These are phyloP conservation scores for Coemansia sp. DNA, from an alignment of 192 early-diverging fungal species.

Conservation along the genomic window DNA sequence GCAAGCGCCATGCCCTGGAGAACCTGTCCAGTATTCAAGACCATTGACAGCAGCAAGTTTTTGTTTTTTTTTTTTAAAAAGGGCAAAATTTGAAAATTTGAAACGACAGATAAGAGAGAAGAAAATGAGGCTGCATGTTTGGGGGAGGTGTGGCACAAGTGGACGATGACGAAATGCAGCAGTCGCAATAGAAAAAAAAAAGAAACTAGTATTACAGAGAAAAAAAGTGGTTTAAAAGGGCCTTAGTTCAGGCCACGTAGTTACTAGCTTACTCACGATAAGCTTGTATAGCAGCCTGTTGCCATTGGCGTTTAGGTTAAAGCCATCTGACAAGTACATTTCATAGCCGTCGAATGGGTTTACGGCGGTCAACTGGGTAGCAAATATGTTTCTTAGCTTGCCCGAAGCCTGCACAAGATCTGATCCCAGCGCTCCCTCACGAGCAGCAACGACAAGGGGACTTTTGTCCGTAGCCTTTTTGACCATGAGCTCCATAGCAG, in stretches of 20 bases:
- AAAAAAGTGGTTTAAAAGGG: neutral
- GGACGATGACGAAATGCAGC: too few species aligned
- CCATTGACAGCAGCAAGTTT: conserved; percentile 12
- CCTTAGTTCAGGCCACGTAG: conserved; percentile 18
- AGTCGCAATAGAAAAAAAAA: neutral
- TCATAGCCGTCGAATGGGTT: conserved; percentile 41
- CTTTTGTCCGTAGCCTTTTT: conserved; percentile 21
- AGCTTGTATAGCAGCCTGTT: conserved; percentile 50
- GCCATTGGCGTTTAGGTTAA: conserved; percentile 61
- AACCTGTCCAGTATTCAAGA: conserved; percentile 27
- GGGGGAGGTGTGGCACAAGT: too few species aligned
- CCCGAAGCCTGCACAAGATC: neutral
- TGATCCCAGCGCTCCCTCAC: neutral
- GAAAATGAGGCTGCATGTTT: too few species aligned
- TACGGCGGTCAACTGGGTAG: neutral
- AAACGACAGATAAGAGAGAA: neutral
- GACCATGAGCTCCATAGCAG: conserved; percentile 48
- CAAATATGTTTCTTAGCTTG: neutral
- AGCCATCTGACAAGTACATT: conserved; percentile 58
- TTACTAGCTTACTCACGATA: neutral
- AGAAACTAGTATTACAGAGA: neutral
- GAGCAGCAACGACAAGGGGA: conserved; percentile 7
- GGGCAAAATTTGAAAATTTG: neutral
- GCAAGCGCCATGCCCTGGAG: conserved; percentile 39
- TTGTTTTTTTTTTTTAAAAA: too few species aligned